A percentile compares a stretch with the other conserved stretches of the same genome.
Evolutionary conservation across 441 rosid genomes (phyloP).

Genomic region (Breynia disticha): DNA sequence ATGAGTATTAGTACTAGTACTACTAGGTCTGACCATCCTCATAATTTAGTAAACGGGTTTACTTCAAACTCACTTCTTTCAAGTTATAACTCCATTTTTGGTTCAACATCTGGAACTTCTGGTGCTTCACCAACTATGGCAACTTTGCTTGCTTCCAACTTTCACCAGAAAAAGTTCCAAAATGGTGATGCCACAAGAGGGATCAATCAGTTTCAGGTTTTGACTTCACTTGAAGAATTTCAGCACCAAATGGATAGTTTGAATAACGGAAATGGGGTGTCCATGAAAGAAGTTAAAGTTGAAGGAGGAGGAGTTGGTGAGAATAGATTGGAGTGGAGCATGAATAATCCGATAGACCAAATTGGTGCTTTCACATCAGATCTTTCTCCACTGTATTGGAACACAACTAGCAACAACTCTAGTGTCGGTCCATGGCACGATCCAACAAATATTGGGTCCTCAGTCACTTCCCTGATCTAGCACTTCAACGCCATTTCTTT

Average conservation of each 20-base stretch:
- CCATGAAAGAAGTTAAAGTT: conserved; percentile 25
- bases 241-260: conserved; percentile 17
- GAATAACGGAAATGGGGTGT: conserved; percentile 16
- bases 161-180: conserved; percentile 32
- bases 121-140: conserved; percentile 28
- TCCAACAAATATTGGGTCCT: conserved; percentile 42
- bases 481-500: conserved; percentile 14
- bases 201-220: conserved; percentile 20
- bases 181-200: conserved; percentile 22
- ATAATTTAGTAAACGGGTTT: conserved; percentile 14
- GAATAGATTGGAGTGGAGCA: conserved; percentile 35
- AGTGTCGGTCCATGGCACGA: conserved; percentile 43
- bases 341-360: conserved; percentile 42
- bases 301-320: conserved; percentile 23
- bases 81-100: conserved; percentile 25
- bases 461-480: conserved; percentile 54
- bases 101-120: conserved; percentile 23
- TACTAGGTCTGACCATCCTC: conserved; percentile 23
- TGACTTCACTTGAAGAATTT: conserved; percentile 25
- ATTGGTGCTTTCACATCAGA: conserved; percentile 34
- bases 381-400: conserved; percentile 45
- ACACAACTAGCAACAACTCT: conserved; percentile 9
- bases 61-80: conserved; percentile 32
- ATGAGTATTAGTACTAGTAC: conserved; percentile 21
- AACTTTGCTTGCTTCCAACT: conserved; percentile 39